These are phyloP conservation scores for Ganoderma lingzhi DNA, from an alignment of 1,284 basidiomycete genomes.

Conservation along the genomic window DNA sequence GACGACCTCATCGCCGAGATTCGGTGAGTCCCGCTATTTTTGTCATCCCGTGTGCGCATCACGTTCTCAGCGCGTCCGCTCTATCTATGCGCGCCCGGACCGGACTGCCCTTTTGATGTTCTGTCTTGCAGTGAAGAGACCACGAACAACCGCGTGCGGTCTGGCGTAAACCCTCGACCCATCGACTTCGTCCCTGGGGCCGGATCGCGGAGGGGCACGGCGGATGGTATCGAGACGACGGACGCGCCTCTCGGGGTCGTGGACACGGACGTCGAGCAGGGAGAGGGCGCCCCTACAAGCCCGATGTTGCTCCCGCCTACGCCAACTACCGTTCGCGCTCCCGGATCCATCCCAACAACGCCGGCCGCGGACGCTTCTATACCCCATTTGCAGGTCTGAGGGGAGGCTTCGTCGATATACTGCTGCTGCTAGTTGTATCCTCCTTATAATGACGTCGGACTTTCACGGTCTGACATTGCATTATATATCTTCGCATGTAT, in stretches of 20 bases:
- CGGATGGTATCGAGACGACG: conserved; percentile 71
- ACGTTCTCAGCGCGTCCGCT: conserved; percentile 7
- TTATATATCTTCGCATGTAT: neutral
- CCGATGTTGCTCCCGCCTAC: conserved; percentile 32
- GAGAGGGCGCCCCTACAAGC: conserved; percentile 42
- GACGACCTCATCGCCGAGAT: conserved; percentile 84
- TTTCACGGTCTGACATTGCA: neutral
- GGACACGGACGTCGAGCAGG: conserved; percentile 51
- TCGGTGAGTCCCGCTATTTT: conserved; percentile 54
- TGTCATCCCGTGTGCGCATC: neutral
- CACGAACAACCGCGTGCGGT: conserved; percentile 78
- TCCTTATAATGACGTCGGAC: conserved; percentile 21
- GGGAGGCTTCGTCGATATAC: conserved; percentile 15
- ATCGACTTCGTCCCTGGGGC: conserved; percentile 76
- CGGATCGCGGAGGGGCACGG: conserved; percentile 67
- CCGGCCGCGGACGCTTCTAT: conserved; percentile 39
- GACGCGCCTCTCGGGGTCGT: conserved; percentile 54
- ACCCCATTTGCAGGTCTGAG: conserved; percentile 52
- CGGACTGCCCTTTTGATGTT: neutral
- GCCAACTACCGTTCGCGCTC: conserved; percentile 22
- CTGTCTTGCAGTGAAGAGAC: conserved; percentile 62
- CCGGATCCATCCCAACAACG: conserved; percentile 12
- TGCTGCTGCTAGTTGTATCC: conserved; percentile 21
- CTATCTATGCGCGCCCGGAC: neutral
- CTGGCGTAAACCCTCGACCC: conserved; percentile 65